A percentile compares a stretch with the other conserved stretches of the same genome.
phyloP scores from a whole-genome alignment of 495 filamentous ascomycete genomes.

The Hyaloscypha bicolor region DNA sequence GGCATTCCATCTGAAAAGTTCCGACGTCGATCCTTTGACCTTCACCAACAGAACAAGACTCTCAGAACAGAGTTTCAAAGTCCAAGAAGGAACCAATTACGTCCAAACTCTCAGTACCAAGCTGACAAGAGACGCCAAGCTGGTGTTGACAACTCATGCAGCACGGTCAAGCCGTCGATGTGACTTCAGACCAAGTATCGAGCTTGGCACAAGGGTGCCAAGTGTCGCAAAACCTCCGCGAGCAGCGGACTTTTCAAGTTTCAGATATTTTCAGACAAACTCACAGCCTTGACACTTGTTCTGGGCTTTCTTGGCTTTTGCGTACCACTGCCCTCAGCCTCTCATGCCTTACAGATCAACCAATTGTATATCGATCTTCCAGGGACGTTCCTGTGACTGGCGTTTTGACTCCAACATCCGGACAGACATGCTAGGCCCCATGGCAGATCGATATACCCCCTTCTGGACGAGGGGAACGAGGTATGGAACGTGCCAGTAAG shows the following conservation, averaged over 20 bases:
- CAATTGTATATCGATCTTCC: background rate
- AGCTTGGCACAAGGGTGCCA: background rate
- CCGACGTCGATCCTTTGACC: background rate
- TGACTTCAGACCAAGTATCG: background rate
- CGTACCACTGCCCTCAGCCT: background rate
- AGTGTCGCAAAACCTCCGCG: slow-evolving; percentile 15
- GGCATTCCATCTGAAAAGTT: background rate
- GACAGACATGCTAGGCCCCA: background rate
- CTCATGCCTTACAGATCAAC: slow-evolving; percentile 1
- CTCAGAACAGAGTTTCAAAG: background rate
- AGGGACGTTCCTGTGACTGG: slow-evolving; percentile 1
- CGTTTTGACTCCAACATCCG: slow-evolving; percentile 5
- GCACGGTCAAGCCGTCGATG: background rate
- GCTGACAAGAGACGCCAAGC: background rate
- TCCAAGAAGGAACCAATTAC: background rate
- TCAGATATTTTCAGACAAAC: slow-evolving; percentile 5
- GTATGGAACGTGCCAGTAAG: slow-evolving; percentile 17
- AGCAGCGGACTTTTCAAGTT: background rate
- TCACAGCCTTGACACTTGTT: background rate
- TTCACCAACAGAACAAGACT: background rate
- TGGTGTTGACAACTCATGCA: slow-evolving; percentile 5
- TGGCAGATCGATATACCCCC: background rate
- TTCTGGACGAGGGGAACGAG: background rate
- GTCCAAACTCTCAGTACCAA: background rate
- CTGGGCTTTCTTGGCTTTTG: slow-evolving; percentile 11